Evolutionary conservation across 2,329 filamentous ascomycete species (phyloP), one percentile per base, ranked within the genome.

Genomic region (Alternaria tenuissima): DNA sequence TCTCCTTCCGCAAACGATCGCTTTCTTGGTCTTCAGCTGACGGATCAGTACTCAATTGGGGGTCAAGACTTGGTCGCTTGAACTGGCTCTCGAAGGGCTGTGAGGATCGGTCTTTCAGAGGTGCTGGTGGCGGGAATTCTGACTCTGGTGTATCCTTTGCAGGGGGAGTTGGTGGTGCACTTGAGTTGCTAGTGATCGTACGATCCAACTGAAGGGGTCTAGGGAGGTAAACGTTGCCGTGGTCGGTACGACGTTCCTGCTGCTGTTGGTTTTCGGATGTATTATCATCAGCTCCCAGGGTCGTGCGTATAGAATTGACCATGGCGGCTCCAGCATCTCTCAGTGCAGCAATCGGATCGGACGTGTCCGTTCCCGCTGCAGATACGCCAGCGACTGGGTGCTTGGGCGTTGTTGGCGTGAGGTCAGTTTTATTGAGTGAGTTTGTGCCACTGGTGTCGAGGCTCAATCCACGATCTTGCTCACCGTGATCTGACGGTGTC

Each of bases 1-100:
- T 94, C 68, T 94, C 91, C 60, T 92, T 89, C 28, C 88, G 85
- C 47, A 94, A 76, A 57, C 86, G 83, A 65, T 94, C 91, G 69
- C 86, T 93, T 69, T 93, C 90, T 65, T 89, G 87, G 59, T 89
- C 82, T 30, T 87, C 84, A 0, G 84, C 84, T 7, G 79, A 80
- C 7, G 83, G 82, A 9, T 83, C 82, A 0, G 84, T 85, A 69
- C 84, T 86, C 48, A 83, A 58, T 46, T 78, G 72, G 18, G 72
- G 65, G 24, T 75, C 49, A 39, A 78, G 69, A 11, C 60, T 49
- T 9, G 75, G 75, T 9, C 73, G 68, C 22, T 68, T 14, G 14
- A 28, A 66, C 9, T 67, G 64, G 52, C 56, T 36, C 43, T 55
- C 24, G 42, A 61, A 48, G 7, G 61, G 52, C 14, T 69, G 66